Base-by-base conservation (phyloP, 768 basidiomycete species). In the Pseudohyphozyma bogoriensis region DNA sequence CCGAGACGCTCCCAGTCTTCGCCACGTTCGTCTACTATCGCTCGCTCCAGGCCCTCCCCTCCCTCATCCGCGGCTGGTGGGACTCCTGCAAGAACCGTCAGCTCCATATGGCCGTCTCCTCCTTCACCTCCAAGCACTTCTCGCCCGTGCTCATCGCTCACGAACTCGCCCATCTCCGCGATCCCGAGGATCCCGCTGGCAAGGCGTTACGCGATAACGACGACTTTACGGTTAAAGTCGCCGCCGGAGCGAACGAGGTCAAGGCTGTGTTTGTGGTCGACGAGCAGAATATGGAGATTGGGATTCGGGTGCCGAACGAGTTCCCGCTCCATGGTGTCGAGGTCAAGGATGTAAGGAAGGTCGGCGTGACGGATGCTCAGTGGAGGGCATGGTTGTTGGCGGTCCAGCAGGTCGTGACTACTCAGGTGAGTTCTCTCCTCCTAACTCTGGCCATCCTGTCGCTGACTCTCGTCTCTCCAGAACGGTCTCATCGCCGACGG, bases 331-430 rank as follows among this genome's bases (percentile, higher is more conserved):
- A 85, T 64, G 80, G 79, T 46, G 85, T 96, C 31, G 91, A 92
- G 68, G 83, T 96, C n/a, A 81, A 82, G 69, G 92, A 92, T 63
- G 77, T 85, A 40, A 83, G 84, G 71, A 79, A 82, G 64, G 83
- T 95, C 12, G 95, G 90, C 8, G 89, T 97, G 10, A 82, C 86
- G 22, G 91, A 93, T 70, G 83, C 83, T 61, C 82, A 82, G 61
- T 97, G 92, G 93, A 79, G 91, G 64, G 85, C 86, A 1, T 99
- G 93, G 95, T 78, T 93, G 57, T 78, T 97, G 28, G 88, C 83
- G 20, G 85, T 96, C 37, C 89, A 92, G 71, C 91, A 93, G 75
- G 83, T 85, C 32, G 82, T 92, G 50, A 89, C 85, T 77, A 82
- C 85, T 20, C 85, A 92, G 74, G 92, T 91, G 66, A 57, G 83